Percentiles rank a stretch among this genome's conserved stretches.
phyloP scores from a whole-genome alignment of 148 eudicot genomes.

The Dysphania ambrosioides region DNA sequence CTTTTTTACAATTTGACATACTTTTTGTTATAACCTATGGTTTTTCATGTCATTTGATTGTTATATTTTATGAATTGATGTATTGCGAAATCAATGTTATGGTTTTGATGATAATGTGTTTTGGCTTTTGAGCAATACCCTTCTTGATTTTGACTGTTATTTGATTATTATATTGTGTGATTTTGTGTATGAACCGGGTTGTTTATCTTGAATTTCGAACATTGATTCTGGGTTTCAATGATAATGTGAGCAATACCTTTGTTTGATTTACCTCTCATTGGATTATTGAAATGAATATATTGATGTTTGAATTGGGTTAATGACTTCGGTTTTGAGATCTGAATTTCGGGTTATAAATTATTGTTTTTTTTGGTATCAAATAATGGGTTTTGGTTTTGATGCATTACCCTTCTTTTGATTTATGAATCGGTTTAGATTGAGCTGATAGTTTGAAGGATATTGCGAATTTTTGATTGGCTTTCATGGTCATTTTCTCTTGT shows the following conservation, averaged over 20 bases:
- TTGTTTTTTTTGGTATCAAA: not conserved
- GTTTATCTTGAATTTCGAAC: no score
- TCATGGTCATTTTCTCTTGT: not conserved
- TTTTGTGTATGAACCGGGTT: not conserved
- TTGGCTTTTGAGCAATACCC: not conserved
- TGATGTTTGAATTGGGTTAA: not conserved
- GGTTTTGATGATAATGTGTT: not conserved
- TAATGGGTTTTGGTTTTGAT: not conserved
- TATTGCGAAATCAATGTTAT: not conserved
- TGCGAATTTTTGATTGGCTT: not conserved
- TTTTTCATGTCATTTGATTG: no score
- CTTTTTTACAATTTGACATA: no score
- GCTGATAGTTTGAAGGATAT: not conserved
- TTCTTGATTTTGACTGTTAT: not conserved
- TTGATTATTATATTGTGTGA: not conserved
- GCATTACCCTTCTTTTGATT: not conserved
- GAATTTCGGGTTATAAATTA: not conserved
- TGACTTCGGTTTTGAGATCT: not conserved
- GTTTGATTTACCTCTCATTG: not conserved
- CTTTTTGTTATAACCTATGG: no score
- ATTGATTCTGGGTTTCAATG: constrained; percentile 3
- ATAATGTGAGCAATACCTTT: not conserved
- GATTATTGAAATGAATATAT: not conserved
- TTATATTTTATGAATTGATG: no score
- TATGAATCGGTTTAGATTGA: not conserved